Conservation (phyloP, 2,329 filamentous ascomycete species). For the Diaporthe velutina region DNA sequence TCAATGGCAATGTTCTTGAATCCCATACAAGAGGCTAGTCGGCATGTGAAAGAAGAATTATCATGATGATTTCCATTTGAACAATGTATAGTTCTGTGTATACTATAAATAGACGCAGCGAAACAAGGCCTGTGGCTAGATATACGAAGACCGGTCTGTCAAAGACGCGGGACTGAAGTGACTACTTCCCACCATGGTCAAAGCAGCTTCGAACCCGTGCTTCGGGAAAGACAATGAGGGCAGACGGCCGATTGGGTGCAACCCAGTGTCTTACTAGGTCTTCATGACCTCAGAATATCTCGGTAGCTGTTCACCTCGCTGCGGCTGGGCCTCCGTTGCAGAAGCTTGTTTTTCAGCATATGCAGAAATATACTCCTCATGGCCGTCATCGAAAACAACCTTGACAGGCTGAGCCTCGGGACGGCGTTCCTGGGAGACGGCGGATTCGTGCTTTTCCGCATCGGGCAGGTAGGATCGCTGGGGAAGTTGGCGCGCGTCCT, state of each 20-base stretch:
- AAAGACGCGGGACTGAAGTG: not conserved
- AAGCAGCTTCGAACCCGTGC: not conserved
- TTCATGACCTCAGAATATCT: conserved; percentile 32
- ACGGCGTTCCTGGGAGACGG: not conserved
- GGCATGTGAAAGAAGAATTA: not conserved
- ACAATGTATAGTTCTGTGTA: not conserved
- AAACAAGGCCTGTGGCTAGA: not conserved
- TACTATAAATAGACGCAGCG: not conserved
- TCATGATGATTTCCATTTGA: not conserved
- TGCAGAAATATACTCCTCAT: not conserved
- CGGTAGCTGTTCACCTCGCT: not conserved
- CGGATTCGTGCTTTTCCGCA: not conserved
- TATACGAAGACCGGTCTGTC: not conserved
- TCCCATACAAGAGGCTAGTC: not conserved
- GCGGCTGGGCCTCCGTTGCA: not conserved
- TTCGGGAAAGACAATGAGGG: not conserved
- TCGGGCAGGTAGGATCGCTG: not conserved
- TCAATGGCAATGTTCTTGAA: not conserved
- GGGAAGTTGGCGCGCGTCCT: not conserved
- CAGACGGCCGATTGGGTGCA: not conserved
- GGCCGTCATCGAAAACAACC: conserved; percentile 6
- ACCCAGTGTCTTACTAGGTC: not conserved
- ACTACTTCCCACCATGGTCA: not conserved
- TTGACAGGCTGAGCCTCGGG: not conserved
- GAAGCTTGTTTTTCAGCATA: not conserved